Percentiles rank a stretch among this genome's conserved stretches.
Conservation (phyloP, 768 basidiomycete genomes). For the Leucocoprinus leucothites region DNA sequence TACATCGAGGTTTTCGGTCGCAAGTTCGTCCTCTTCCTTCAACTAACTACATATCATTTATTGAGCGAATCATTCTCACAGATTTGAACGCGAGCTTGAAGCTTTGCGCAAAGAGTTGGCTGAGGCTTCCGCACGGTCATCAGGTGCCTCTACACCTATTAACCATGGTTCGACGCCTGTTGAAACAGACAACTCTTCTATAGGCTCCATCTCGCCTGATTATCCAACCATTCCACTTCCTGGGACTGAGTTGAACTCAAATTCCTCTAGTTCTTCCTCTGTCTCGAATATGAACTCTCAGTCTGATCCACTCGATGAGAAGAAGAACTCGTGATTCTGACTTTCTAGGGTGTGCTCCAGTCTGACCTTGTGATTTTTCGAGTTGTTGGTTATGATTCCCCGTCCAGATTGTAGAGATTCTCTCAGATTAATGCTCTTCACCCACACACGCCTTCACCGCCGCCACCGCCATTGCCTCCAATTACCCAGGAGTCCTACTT, state of each 20-base stretch:
- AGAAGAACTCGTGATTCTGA: slow-evolving; percentile 23
- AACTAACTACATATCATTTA: slow-evolving; percentile 14
- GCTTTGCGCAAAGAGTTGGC: slow-evolving; percentile 88
- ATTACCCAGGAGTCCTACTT: no score
- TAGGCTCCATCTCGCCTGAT: slow-evolving; percentile 10
- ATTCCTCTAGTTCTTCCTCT: neutral
- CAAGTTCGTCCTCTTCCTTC: slow-evolving; percentile 59
- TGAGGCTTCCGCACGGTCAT: slow-evolving; percentile 49
- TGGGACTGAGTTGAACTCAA: neutral
- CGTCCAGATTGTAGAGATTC: no score
- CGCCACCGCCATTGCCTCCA: no score
- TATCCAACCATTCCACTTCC: neutral
- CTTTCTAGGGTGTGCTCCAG: neutral
- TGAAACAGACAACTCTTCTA: slow-evolving; percentile 19
- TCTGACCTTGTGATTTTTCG: neutral
- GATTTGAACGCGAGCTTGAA: slow-evolving; percentile 92
- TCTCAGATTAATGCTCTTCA: no score
- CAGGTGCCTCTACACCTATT: slow-evolving; percentile 47
- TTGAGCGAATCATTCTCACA: slow-evolving; percentile 23
- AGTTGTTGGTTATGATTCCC: neutral
- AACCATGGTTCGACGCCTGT: slow-evolving; percentile 21
- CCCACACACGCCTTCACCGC: neutral
- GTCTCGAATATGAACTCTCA: slow-evolving; percentile 17
- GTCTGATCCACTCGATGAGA: slow-evolving; percentile 18
- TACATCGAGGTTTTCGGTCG: slow-evolving; percentile 97